These are phyloP conservation scores for Xylariales sp. DNA, from an alignment of 2,329 filamentous ascomycete species.

Conservation along the genomic window DNA sequence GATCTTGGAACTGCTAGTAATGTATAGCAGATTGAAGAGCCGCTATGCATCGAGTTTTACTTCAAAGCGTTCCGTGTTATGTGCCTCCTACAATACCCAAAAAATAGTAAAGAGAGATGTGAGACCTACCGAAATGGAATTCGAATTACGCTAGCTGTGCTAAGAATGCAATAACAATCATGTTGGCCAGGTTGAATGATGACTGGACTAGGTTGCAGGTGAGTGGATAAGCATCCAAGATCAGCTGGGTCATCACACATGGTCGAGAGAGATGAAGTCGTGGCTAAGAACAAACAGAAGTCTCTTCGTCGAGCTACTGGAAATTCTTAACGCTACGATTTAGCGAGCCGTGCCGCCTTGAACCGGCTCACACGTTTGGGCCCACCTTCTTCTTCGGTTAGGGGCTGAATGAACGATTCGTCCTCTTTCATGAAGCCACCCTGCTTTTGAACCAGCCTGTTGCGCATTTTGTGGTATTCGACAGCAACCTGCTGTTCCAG, in stretches of 20 bases:
- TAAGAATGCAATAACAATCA: too few relatives aligned
- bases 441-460: conserved; percentile 74
- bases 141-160: too few relatives aligned
- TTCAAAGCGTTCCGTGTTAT: conserved; percentile 38
- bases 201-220: too few relatives aligned
- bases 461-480: conserved; percentile 79
- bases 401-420: conserved; percentile 60
- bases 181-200: too few relatives aligned
- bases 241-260: conserved; percentile 2
- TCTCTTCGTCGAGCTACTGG: too few relatives aligned
- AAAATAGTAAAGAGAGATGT: too few relatives aligned
- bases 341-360: conserved; percentile 63
- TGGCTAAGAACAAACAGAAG: conserved; percentile 9
- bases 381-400: conserved; percentile 63
- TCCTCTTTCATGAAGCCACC: conserved; percentile 76
- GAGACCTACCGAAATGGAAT: too few relatives aligned
- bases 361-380: conserved; percentile 66
- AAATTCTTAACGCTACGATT: conserved; percentile 36
- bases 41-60: conserved; percentile 52
- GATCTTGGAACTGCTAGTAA: conserved; percentile 53
- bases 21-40: conserved; percentile 48
- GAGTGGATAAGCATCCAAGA: too few relatives aligned
- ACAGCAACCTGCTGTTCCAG: conserved; percentile 73
- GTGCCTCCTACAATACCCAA: too few relatives aligned
- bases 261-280: background rate